Conservation (phyloP, 192 early-diverging fungal species). For the Gonapodya prolifera region DNA sequence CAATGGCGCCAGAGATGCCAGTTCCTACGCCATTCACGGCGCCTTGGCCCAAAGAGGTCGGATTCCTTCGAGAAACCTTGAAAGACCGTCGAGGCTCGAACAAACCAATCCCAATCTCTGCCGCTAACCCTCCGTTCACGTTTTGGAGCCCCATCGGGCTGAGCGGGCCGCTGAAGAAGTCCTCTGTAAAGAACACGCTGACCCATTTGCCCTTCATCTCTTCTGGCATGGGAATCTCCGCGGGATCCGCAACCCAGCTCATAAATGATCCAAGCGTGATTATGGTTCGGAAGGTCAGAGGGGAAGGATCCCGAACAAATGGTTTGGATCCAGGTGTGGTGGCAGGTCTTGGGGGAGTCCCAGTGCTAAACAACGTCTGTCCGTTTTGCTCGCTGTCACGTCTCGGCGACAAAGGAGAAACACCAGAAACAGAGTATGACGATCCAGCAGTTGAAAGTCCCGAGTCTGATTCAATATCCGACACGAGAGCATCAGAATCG, state of each 20-base stretch:
- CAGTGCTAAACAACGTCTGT: background rate
- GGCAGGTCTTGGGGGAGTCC: background rate
- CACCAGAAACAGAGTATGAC: background rate
- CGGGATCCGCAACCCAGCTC: background rate
- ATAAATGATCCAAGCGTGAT: background rate
- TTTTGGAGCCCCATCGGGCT: background rate
- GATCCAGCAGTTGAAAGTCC: background rate
- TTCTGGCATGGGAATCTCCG: background rate
- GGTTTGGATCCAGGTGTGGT: background rate
- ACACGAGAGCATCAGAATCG: background rate
- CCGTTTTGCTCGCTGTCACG: background rate
- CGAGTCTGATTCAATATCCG: background rate
- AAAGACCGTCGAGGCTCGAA: background rate
- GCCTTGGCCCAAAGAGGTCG: background rate
- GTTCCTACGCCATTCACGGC: background rate
- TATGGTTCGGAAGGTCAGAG: background rate
- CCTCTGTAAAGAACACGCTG: background rate
- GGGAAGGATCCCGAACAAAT: background rate
- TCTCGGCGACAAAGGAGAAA: background rate
- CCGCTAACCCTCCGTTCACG: background rate
- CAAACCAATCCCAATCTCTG: background rate
- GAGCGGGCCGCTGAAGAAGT: background rate
- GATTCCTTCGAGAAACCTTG: background rate
- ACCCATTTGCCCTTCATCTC: background rate
- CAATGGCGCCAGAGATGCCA: background rate